Evolutionary conservation across 768 basidiomycete genomes (phyloP).

Genomic region (Tricholomella constricta): DNA sequence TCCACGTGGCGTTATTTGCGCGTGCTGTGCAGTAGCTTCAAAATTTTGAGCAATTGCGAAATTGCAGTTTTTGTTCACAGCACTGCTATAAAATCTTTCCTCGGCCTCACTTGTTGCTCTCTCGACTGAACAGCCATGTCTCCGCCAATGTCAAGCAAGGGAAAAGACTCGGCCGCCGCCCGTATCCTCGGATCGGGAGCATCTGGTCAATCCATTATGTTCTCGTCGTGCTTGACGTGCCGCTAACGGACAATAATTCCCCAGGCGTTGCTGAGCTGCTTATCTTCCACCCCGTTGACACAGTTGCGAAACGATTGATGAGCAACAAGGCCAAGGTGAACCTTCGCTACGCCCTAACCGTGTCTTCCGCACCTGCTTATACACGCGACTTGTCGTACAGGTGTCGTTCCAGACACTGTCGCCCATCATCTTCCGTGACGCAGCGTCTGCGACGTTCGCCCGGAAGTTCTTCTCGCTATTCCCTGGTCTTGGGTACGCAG

Average conservation of each 20-base stretch:
- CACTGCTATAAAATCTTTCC: slow-evolving; percentile 9
- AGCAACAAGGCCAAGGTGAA: slow-evolving; percentile 88
- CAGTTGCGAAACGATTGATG: slow-evolving; percentile 98
- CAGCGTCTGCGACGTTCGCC: slow-evolving; percentile 65
- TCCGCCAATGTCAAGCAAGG: slow-evolving; percentile 47
- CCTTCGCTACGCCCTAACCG: not conserved
- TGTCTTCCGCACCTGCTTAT: not conserved
- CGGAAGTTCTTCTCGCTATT: slow-evolving; percentile 89
- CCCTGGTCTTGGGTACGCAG: slow-evolving; percentile 96
- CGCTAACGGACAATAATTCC: slow-evolving; percentile 2
- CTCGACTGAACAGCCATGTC: slow-evolving; percentile 34
- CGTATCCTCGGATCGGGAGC: slow-evolving; percentile 90
- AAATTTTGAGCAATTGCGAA: slow-evolving; percentile 13
- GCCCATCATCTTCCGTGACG: slow-evolving; percentile 85
- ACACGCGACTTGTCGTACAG: slow-evolving; percentile 36
- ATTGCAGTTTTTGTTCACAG: slow-evolving; percentile 16
- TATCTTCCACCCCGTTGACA: slow-evolving; percentile 96
- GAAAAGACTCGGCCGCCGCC: slow-evolving; percentile 88
- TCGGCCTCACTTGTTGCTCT: slow-evolving; percentile 9
- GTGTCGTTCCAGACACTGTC: slow-evolving; percentile 65
- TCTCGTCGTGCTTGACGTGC: not conserved
- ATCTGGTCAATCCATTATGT: slow-evolving; percentile 63
- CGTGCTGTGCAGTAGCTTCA: slow-evolving; percentile 10
- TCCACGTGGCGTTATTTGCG: slow-evolving; percentile 12
- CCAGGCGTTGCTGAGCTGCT: slow-evolving; percentile 92